phyloP scores from a whole-genome alignment of 2,329 filamentous ascomycete genomes.

The Diaporthe australafricana region DNA sequence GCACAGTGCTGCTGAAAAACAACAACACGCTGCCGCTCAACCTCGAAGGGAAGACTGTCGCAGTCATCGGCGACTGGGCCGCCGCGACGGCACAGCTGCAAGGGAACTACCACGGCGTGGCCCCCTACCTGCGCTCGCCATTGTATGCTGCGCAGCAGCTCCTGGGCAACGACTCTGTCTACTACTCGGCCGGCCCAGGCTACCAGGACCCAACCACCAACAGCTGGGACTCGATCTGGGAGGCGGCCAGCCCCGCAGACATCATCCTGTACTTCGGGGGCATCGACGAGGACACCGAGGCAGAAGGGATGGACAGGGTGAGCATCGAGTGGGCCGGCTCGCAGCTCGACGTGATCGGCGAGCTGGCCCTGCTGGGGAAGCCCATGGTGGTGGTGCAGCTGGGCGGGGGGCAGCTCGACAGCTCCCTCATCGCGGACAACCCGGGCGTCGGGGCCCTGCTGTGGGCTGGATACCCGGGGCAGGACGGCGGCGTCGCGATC shows the following conservation, averaged over 20 bases:
- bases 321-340: slow-evolving; percentile 62
- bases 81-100: slow-evolving; percentile 68
- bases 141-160: slow-evolving; percentile 53
- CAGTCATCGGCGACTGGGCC: slow-evolving; percentile 69
- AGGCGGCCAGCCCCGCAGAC: slow-evolving; percentile 56
- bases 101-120: slow-evolving; percentile 68
- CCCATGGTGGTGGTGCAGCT: slow-evolving; percentile 63
- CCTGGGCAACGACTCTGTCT: slow-evolving; percentile 30
- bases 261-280: slow-evolving; percentile 67
- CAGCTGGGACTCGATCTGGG: slow-evolving; percentile 48
- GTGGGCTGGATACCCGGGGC: slow-evolving; percentile 71
- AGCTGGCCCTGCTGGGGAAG: slow-evolving; percentile 57
- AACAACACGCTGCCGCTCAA: slow-evolving; percentile 61
- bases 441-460: slow-evolving; percentile 62
- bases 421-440: slow-evolving; percentile 59
- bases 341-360: slow-evolving; percentile 62
- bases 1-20: slow-evolving; percentile 66
- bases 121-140: slow-evolving; percentile 67
- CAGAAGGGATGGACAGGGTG: slow-evolving; percentile 63
- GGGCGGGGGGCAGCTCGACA: slow-evolving; percentile 63
- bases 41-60: slow-evolving; percentile 61
- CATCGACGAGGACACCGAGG: slow-evolving; percentile 63
- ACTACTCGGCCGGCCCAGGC: slow-evolving; percentile 41
- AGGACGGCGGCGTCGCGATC: slow-evolving; percentile 67
- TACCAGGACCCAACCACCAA: slow-evolving; percentile 44